Evolutionary conservation across 2,329 filamentous ascomycete genomes (phyloP).

Genomic region (Bipolaris bicolor): DNA sequence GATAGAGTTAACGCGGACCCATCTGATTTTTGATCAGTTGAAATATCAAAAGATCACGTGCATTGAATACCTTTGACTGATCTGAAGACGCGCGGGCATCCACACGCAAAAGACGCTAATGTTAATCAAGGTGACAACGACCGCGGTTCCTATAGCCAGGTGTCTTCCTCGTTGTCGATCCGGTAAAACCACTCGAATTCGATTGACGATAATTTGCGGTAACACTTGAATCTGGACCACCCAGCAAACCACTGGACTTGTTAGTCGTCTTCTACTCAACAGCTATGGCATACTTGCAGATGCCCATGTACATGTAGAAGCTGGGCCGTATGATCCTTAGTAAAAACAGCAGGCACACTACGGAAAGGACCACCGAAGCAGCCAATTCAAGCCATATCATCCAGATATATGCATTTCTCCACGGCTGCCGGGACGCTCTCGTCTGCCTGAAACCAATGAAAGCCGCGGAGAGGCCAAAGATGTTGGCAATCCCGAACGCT

Average conservation of each 20-base stretch:
- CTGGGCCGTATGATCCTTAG: constrained; percentile 39
- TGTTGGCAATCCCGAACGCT: constrained; percentile 27
- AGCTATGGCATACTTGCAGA: constrained; percentile 22
- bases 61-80: constrained; percentile 19
- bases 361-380: constrained; percentile 51
- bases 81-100: constrained; percentile 38
- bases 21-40: constrained; percentile 8
- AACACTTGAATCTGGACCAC: constrained; percentile 38
- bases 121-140: constrained; percentile 33
- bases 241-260: constrained; percentile 28
- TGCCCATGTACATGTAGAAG: constrained; percentile 41
- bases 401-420: constrained; percentile 51
- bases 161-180: constrained; percentile 21
- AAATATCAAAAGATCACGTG: not conserved
- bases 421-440: constrained; percentile 25
- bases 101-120: constrained; percentile 40
- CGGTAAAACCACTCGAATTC: constrained; percentile 34
- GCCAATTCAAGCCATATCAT: constrained; percentile 57
- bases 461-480: constrained; percentile 33
- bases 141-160: constrained; percentile 23
- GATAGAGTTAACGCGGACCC: constrained; percentile 31
- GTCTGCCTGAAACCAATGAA: constrained; percentile 41
- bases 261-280: constrained; percentile 7
- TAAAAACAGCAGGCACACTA: constrained; percentile 47
- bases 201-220: constrained; percentile 41